Conservation (phyloP, 805 yeast species). For the Candida jianshihensis region DNA sequence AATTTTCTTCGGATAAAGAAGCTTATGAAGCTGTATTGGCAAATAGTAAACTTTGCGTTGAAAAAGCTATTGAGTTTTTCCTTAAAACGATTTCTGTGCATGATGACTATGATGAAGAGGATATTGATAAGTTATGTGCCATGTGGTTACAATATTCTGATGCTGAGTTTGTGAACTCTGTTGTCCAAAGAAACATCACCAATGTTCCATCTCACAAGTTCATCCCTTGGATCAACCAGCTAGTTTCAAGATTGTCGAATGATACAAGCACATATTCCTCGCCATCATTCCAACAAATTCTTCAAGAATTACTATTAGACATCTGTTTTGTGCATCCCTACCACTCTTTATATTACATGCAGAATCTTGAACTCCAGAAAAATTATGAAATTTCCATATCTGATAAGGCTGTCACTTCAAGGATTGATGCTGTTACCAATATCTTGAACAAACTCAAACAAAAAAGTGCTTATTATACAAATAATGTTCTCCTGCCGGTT, state of each 20-base stretch:
- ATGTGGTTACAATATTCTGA: conserved; percentile 68
- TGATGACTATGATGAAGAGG: conserved; percentile 42
- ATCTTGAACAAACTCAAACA: conserved; percentile 37
- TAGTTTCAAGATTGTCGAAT: conserved; percentile 58
- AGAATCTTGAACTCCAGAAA: conserved; percentile 47
- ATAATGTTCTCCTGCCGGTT: conserved; percentile 34
- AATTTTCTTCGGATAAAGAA: conserved; percentile 41
- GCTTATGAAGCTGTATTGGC: conserved; percentile 34
- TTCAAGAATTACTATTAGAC: conserved; percentile 40
- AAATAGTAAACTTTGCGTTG: conserved; percentile 37
- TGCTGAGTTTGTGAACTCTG: conserved; percentile 35
- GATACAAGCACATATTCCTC: conserved; percentile 26
- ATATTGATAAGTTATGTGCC: conserved; percentile 71
- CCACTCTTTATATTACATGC: conserved; percentile 59
- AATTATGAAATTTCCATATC: conserved; percentile 22
- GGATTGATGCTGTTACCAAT: conserved; percentile 44
- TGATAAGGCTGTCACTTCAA: conserved; percentile 35
- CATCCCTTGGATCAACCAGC: conserved; percentile 77
- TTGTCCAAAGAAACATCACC: conserved; percentile 31
- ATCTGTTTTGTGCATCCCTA: conserved; percentile 58
- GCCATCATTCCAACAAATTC: conserved; percentile 46
- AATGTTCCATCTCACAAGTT: conserved; percentile 53
- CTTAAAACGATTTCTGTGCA: conserved; percentile 43
- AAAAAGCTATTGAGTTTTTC: conserved; percentile 52
- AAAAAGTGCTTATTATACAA: conserved; percentile 19